Percentiles rank a stretch among this genome's conserved stretches.
These are phyloP conservation scores for Arthroderma uncinatum DNA, from an alignment of 2,329 filamentous ascomycete genomes.

Conservation along the genomic window DNA sequence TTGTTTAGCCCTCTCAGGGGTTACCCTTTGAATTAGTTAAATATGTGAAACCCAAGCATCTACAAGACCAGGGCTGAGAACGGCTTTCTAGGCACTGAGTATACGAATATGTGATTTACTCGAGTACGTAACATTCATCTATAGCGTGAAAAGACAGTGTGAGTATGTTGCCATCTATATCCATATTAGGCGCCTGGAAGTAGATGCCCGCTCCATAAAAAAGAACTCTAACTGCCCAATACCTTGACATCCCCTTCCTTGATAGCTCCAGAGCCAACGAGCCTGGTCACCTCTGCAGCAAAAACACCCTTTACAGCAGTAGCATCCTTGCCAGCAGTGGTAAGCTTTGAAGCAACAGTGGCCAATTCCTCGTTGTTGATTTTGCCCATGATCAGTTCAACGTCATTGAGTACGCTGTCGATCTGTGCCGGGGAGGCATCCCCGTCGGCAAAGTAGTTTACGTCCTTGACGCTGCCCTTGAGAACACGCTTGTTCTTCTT, in stretches of 20 bases:
- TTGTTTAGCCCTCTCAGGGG: background rate
- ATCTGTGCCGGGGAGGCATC: slow-evolving; percentile 66
- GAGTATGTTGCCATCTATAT: background rate
- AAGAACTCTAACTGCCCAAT: slow-evolving; percentile 18
- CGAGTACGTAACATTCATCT: background rate
- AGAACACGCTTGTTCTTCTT: slow-evolving; percentile 99
- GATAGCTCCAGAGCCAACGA: slow-evolving; percentile 72
- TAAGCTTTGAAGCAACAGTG: slow-evolving; percentile 66
- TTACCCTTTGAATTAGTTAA: background rate
- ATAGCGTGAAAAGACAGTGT: background rate
- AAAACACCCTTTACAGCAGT: slow-evolving; percentile 80
- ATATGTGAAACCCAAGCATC: background rate
- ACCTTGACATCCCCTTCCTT: slow-evolving; percentile 71
- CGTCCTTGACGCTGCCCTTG: slow-evolving; percentile 87
- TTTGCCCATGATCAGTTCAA: slow-evolving; percentile 77
- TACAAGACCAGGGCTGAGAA: too few species aligned
- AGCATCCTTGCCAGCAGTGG: slow-evolving; percentile 61
- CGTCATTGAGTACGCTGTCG: slow-evolving; percentile 70
- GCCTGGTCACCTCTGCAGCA: slow-evolving; percentile 62
- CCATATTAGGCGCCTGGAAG: background rate
- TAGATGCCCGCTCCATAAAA: background rate
- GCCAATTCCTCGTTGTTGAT: slow-evolving; percentile 87
- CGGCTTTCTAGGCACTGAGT: background rate
- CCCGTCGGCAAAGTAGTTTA: slow-evolving; percentile 80
- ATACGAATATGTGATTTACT: background rate